Evolutionary conservation across 129 eudicot genomes (phyloP).

Genomic region (Flaveria brownii): DNA sequence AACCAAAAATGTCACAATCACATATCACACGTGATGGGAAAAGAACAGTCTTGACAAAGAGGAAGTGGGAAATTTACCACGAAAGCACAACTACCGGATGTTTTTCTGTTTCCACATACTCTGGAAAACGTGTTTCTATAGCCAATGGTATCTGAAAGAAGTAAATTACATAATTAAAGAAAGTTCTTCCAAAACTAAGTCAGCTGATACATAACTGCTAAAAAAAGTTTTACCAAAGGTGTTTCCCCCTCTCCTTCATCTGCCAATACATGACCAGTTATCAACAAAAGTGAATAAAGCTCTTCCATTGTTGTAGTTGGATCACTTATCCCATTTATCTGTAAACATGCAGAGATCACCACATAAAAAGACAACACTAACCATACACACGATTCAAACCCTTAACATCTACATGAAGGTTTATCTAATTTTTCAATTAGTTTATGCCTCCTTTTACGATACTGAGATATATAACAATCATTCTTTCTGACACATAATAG

Average conservation of each 20-base stretch:
- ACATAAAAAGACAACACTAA: constrained; percentile 2
- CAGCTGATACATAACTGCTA: constrained; percentile 7
- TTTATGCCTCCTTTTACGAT: constrained; percentile 1
- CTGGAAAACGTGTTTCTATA: constrained; percentile 62
- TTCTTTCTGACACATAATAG: too few relatives aligned
- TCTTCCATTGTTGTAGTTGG: constrained; percentile 91
- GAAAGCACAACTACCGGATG: constrained; percentile 86
- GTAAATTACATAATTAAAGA: constrained; percentile 20
- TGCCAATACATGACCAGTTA: constrained; percentile 91
- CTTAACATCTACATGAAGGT: constrained; percentile 15
- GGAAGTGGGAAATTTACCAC: constrained; percentile 50
- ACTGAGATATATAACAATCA: too few relatives aligned
- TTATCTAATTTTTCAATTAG: background rate
- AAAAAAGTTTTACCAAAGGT: constrained; percentile 56
- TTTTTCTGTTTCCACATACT: constrained; percentile 56
- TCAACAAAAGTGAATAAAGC: constrained; percentile 79
- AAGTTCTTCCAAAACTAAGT: background rate
- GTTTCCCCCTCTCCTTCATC: constrained; percentile 98
- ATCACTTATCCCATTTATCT: constrained; percentile 75
- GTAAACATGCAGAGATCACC: constrained; percentile 23
- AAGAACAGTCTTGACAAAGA: constrained; percentile 9
- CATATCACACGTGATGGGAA: constrained; percentile 5
- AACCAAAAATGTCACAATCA: constrained; percentile 16
- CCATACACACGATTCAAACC: constrained; percentile 16
- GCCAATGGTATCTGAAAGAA: constrained; percentile 71